Percentiles rank a stretch among this genome's conserved stretches.
These are phyloP conservation scores for Fusarium musae DNA, from an alignment of 2,329 filamentous ascomycete species.

Conservation along the genomic window DNA sequence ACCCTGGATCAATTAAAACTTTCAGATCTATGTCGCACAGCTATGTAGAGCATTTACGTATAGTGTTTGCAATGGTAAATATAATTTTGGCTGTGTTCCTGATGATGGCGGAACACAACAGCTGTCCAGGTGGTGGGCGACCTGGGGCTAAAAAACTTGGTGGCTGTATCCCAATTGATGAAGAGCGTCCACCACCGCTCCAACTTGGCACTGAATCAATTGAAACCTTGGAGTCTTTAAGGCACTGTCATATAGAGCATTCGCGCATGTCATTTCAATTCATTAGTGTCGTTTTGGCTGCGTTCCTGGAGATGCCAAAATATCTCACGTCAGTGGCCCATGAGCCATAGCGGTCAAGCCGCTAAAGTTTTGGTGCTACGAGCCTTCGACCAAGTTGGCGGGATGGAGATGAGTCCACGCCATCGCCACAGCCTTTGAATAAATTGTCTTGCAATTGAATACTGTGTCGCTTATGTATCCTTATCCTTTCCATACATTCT, in stretches of 20 bases:
- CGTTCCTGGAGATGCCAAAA: background rate
- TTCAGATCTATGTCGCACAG: background rate
- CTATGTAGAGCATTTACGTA: accelerated
- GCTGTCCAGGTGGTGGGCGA: accelerated
- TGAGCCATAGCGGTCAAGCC: background rate
- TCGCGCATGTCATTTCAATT: background rate
- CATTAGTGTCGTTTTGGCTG: background rate
- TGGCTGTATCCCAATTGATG: accelerated
- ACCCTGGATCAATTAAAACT: background rate
- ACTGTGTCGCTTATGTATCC: background rate
- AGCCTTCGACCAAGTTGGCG: background rate
- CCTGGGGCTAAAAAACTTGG: accelerated
- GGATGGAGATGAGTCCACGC: background rate
- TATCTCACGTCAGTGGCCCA: background rate
- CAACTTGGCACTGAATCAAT: background rate
- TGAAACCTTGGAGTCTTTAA: accelerated
- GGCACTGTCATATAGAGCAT: background rate
- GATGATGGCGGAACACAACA: accelerated
- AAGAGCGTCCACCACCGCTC: background rate
- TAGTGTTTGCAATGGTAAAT: accelerated
- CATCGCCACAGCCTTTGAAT: background rate
- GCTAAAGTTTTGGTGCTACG: background rate
- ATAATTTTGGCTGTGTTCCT: background rate
- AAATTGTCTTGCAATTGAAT: background rate
- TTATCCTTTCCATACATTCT: background rate